phyloP scores from a whole-genome alignment of 1,284 basidiomycete genomes.

The Cryptococcus floricola region DNA sequence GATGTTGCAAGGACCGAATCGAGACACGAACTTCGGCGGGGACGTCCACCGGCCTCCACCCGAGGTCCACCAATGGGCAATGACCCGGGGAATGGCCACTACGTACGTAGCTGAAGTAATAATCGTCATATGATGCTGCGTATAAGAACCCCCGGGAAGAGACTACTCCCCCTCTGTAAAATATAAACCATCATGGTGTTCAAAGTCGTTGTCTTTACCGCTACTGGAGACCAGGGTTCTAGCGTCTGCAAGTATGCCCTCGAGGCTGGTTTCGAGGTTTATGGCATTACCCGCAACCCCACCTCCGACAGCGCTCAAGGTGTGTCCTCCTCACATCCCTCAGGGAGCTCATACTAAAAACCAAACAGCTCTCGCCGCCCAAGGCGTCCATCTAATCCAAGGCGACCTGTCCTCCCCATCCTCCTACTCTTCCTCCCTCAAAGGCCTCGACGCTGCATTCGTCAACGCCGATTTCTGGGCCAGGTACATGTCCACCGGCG shows the following conservation, averaged over 20 bases:
- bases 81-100: too few species aligned
- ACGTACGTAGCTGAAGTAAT: too few species aligned
- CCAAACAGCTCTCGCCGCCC: neutral
- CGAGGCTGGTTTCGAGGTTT: slow-evolving; percentile 1
- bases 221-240: slow-evolving; percentile 4
- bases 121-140: too few species aligned
- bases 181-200: too few species aligned
- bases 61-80: too few species aligned
- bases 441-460: slow-evolving; percentile 21
- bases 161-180: too few species aligned
- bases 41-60: too few species aligned
- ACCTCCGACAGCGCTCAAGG: slow-evolving; percentile 1
- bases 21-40: too few species aligned
- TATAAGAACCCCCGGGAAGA: too few species aligned
- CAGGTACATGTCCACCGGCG: slow-evolving; percentile 1
- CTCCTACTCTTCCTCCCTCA: slow-evolving; percentile 16
- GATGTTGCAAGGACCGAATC: too few species aligned
- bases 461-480: slow-evolving; percentile 19
- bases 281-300: neutral
- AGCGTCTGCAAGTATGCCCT: slow-evolving; percentile 1
- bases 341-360: neutral
- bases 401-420: slow-evolving; percentile 26
- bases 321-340: neutral
- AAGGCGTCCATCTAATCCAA: slow-evolving; percentile 19
- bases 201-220: slow-evolving; percentile 7